Base-by-base conservation (phyloP, 148 eudicot species). In the Spergularia marina region DNA sequence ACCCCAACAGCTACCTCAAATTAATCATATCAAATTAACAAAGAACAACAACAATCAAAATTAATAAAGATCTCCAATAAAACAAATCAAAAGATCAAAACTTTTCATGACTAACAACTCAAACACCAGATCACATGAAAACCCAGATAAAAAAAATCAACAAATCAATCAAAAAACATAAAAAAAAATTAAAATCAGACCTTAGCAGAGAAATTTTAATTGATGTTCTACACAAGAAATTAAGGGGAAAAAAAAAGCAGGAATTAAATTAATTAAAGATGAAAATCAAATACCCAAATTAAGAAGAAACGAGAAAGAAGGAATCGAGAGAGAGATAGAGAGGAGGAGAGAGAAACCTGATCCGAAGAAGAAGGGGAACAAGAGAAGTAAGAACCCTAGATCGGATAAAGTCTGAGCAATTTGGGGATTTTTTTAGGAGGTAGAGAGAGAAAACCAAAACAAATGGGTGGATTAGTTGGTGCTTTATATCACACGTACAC, bases 341-440 rank as follows among this genome's bases (percentile, higher is more conserved):
- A 15, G 25, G n/a, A 40, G 18, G 17, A n/a, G 41, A 53, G 39
- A n/a, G 34, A n/a, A 74, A 88, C 91, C 88, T 81, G 88, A 86
- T 84, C 83, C 84, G 86, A 74, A 47, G 55, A 59, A 58, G 53
- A 72, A 78, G 86, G 85, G 83, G 23, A 41, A 30, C 25, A 56
- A 20, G 57, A 34, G 69, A 53, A 69, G 54, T 72, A 54, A 34
- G 77, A 82, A 80, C 82, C 83, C 83, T 77, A 82, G 82, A 65
- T 44, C 81, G 76, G 83, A 85, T 69, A 77, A 67, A 67, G n/a
- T n/a, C 73, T 53, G 58, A 70, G 40, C n/a, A 68, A 68, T 68
- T 10, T 16, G 41, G 10, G 16, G 72, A 68, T 49, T 17, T 44
- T 41, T 44, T 1, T 39, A 8, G 44, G 18, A 25, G 68, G n/a